These are phyloP conservation scores for Diospyros kaki DNA, from an alignment of 148 eudicot species.

Conservation along the genomic window DNA sequence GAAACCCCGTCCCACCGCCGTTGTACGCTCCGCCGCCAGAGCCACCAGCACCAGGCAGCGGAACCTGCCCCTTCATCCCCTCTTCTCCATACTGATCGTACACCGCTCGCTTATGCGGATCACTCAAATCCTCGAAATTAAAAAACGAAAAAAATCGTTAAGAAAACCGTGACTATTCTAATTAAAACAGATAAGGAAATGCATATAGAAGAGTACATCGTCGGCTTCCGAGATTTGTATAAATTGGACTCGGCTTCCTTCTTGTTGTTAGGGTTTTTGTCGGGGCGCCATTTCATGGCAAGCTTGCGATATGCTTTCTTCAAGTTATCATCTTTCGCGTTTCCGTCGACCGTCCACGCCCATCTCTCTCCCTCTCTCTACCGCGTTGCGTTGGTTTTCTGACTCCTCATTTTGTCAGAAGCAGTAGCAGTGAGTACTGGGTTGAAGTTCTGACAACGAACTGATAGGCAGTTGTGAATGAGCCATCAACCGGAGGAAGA, in stretches of 20 bases:
- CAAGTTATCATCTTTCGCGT: slow-evolving; percentile 59
- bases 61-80: slow-evolving; percentile 72
- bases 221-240: slow-evolving; percentile 76
- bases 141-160: background rate
- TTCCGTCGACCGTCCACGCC: slow-evolving; percentile 55
- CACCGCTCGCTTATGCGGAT: slow-evolving; percentile 70
- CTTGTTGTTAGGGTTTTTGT: slow-evolving; percentile 67
- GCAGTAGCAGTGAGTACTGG: too few species aligned
- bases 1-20: slow-evolving; percentile 33
- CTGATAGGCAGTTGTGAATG: too few species aligned
- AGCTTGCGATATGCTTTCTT: slow-evolving; percentile 64
- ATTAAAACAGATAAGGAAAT: background rate
- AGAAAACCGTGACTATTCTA: background rate
- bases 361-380: slow-evolving; percentile 25
- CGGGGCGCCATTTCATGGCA: slow-evolving; percentile 81
- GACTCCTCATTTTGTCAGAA: too few species aligned
- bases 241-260: slow-evolving; percentile 75
- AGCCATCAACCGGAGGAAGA: too few species aligned
- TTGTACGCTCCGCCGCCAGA: slow-evolving; percentile 27
- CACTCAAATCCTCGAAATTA: slow-evolving; percentile 63
- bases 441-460: too few species aligned
- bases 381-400: background rate
- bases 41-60: slow-evolving; percentile 57
- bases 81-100: slow-evolving; percentile 89
- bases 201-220: slow-evolving; percentile 33